Evolutionary conservation across 2,329 filamentous ascomycete genomes (phyloP).

Genomic region (Diatrype stigma): DNA sequence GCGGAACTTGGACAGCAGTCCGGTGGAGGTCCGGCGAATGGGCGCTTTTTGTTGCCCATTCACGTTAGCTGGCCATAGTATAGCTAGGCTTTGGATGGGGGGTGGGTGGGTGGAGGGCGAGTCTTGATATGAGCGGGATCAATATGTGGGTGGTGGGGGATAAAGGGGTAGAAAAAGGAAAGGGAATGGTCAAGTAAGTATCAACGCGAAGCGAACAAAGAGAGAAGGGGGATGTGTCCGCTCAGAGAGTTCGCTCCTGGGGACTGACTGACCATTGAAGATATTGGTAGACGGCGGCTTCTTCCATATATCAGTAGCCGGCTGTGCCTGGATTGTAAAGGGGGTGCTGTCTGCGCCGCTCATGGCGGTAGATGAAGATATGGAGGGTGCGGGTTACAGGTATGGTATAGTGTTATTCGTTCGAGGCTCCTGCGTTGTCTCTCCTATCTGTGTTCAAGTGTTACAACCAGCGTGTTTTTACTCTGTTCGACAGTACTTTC

Average conservation of each 20-base stretch:
- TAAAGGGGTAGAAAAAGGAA: neutral
- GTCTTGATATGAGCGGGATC: too few species aligned
- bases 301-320: constrained; percentile 58
- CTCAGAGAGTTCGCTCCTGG: too few species aligned
- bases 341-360: constrained; percentile 5
- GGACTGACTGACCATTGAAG: constrained; percentile 39
- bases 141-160: too few species aligned
- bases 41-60: constrained; percentile 5
- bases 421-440: too few species aligned
- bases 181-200: too few species aligned
- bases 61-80: neutral
- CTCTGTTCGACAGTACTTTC: neutral
- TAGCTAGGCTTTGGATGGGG: neutral
- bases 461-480: neutral
- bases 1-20: constrained; percentile 43
- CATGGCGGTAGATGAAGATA: constrained; percentile 2
- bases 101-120: too few species aligned
- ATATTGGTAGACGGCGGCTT: constrained; percentile 48
- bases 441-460: neutral
- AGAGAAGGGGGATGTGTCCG: neutral
- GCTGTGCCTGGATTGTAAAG: constrained; percentile 40
- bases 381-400: neutral
- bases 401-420: neutral
- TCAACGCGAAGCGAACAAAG: neutral
- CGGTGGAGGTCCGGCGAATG: constrained; percentile 28